A percentile compares a stretch with the other conserved stretches of the same genome.
These are phyloP conservation scores for Hyaloperonospora arabidopsidis DNA, from an alignment of 352 stramenopile species.

Conservation along the genomic window DNA sequence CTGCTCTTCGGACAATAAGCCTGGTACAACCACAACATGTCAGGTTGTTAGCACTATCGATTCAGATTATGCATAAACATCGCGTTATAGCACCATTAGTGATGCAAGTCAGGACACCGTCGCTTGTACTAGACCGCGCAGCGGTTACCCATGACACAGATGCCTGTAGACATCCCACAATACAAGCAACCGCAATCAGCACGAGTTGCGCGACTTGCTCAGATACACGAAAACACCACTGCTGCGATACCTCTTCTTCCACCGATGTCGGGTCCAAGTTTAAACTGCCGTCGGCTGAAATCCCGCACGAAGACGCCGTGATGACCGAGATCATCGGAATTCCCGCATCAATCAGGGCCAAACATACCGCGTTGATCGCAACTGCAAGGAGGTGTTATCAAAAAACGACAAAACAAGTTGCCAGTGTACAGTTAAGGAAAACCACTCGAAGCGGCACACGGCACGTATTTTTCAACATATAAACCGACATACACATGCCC, in stretches of 20 bases:
- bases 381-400: conserved; percentile 53
- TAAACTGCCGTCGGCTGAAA: conserved; percentile 54
- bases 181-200: neutral
- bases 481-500: conserved; percentile 2
- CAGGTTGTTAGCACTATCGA: neutral
- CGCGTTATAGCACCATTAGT: conserved; percentile 42
- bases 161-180: conserved; percentile 27
- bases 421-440: conserved; percentile 35
- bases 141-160: conserved; percentile 55
- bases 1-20: conserved; percentile 65
- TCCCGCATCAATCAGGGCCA: conserved; percentile 74
- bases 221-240: neutral
- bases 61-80: neutral
- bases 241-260: conserved; percentile 61
- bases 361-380: conserved; percentile 68
- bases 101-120: conserved; percentile 70
- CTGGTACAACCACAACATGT: conserved; percentile 18
- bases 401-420: conserved; percentile 11
- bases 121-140: conserved; percentile 51
- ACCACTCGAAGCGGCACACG: neutral
- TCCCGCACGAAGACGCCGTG: conserved; percentile 57
- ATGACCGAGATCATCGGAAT: conserved; percentile 68
- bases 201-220: neutral
- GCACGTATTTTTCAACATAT: neutral
- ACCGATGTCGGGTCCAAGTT: conserved; percentile 56